Conservation (phyloP, 1,139 yeast species). For the Hyphopichia khmerensis region DNA sequence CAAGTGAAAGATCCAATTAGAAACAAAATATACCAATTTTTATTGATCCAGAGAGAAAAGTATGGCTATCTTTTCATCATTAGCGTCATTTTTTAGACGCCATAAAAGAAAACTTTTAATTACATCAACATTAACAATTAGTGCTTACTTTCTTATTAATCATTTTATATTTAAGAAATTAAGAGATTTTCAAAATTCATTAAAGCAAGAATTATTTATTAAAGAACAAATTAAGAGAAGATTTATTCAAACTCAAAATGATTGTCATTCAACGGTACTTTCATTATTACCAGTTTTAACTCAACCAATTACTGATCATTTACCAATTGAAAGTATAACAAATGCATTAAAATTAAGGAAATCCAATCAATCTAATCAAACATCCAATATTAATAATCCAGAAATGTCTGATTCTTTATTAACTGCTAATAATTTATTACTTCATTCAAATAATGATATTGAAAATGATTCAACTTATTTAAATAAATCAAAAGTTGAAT, state of each 20-base stretch:
- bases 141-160: conserved; percentile 58
- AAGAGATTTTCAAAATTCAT: conserved; percentile 62
- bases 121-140: conserved; percentile 56
- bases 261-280: conserved; percentile 80
- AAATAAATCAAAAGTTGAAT: conserved; percentile 63
- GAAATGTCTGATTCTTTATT: conserved; percentile 30
- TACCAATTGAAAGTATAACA: conserved; percentile 75
- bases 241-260: conserved; percentile 89
- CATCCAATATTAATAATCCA: conserved; percentile 9
- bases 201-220: conserved; percentile 73
- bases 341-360: conserved; percentile 67
- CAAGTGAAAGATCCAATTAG: too few relatives aligned
- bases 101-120: conserved; percentile 61
- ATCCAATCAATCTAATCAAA: conserved; percentile 20
- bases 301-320: conserved; percentile 57
- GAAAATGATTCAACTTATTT: conserved; percentile 28
- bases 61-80: conserved; percentile 54
- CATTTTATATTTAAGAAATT: conserved; percentile 61
- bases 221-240: conserved; percentile 74
- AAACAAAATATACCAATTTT: too few relatives aligned
- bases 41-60: too few relatives aligned
- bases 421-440: conserved; percentile 41
- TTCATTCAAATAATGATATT: conserved; percentile 26
- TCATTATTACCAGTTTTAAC: conserved; percentile 80
- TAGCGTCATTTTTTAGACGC: conserved; percentile 57